These are phyloP conservation scores for Hirsutella rhossiliensis DNA, from an alignment of 2,329 filamentous ascomycete genomes.

Conservation along the genomic window DNA sequence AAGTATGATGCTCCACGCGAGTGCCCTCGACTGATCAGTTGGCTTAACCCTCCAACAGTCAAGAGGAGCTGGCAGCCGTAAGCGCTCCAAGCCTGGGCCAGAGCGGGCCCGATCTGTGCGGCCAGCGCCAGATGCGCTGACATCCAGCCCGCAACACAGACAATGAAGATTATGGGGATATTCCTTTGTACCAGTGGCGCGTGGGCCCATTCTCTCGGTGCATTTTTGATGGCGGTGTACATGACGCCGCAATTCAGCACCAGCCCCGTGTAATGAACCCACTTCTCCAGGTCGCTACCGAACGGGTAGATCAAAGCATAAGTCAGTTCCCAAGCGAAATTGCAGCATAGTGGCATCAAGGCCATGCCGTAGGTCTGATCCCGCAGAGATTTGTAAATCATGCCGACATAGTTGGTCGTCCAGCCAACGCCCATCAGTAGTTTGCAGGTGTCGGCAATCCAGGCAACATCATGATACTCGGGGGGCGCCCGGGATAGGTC, in stretches of 20 bases:
- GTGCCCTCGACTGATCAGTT: conserved; percentile 1
- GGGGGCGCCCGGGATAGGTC: background rate
- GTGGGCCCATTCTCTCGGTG: conserved; percentile 1
- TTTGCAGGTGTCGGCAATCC: conserved; percentile 1
- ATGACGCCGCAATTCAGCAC: conserved; percentile 2
- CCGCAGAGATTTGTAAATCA: background rate
- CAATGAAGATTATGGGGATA: background rate
- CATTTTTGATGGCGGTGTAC: conserved; percentile 1
- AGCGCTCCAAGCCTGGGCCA: background rate
- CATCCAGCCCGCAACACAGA: background rate
- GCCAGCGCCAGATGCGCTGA: conserved; percentile 2
- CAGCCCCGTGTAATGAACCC: background rate
- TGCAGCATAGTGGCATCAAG: conserved; percentile 1
- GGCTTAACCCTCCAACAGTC: conserved; percentile 1
- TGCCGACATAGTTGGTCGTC: conserved; percentile 1
- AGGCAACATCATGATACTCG: conserved; percentile 1
- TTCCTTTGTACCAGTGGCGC: conserved; percentile 1
- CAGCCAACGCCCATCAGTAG: background rate
- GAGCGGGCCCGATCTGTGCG: background rate
- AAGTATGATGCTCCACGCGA: background rate
- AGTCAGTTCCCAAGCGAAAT: conserved; percentile 1
- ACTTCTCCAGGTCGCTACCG: background rate
- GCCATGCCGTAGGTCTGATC: conserved; percentile 2
- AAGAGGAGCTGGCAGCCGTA: background rate
- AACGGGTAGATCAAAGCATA: conserved; percentile 2